Base-by-base conservation (phyloP, 2,329 filamentous ascomycete genomes). In the Trichoderma sp. region DNA sequence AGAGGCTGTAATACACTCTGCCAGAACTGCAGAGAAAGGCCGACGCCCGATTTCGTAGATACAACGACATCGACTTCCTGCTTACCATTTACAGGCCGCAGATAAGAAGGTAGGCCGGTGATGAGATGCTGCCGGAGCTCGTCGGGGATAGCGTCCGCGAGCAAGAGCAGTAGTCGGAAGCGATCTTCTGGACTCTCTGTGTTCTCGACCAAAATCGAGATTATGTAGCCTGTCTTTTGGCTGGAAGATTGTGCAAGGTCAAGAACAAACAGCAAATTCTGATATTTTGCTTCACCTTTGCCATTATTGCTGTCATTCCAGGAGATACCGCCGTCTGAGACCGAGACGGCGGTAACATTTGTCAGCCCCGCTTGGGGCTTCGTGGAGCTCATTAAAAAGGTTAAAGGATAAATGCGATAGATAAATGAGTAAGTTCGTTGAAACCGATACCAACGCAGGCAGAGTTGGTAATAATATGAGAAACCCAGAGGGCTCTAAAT, bases 21-120 rank as follows among this genome's bases (percentile, higher is more conserved):
- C 80, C 87, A 93, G 74, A 92, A 89, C 1, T 77, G 74, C 34
- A 82, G 78, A 0, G 91, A 90, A 15, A 84, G 83, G 1, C 88
- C 86, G 1, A 86, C 87, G 15, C 92, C 92, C 0, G 92, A 93
- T 24, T 84, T 83, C 0, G 87, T 90, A 1, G 92, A 94, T 21
- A 94, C 85, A 26, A 95, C 79, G 21, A 94, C 83, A 75, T 93
- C 86, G n/a, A 91, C 79, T 14, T 80, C 65, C 39, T 64, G 68
- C 18, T 76, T 78, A n/a, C 70, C 71, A 14, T 71, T 56, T 4
- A 61, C 72, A 14, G 74, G 72, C 36, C 71, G 73, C 3, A 84
- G 78, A 72, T 87, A 80, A 2, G 75, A 62, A 0, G 87, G 87
- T 7, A 84, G 72, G 4, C 75, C 74, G 4, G 72, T 66, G 15